These are phyloP conservation scores for Medicago ruthenica DNA, from an alignment of 306 rosid genomes.

Conservation along the genomic window DNA sequence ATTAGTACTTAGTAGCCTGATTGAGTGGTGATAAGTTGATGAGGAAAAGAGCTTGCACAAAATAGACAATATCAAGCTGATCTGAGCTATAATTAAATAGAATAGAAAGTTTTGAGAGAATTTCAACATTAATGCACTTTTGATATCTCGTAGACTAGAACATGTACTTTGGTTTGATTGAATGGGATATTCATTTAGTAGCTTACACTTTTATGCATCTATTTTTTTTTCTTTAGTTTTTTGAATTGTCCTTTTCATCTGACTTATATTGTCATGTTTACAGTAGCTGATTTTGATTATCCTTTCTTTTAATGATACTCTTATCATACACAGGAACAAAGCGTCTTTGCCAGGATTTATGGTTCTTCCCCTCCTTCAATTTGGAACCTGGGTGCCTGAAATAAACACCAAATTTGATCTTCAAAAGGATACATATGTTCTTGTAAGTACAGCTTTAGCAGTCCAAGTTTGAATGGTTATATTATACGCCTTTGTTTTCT, in stretches of 20 bases:
- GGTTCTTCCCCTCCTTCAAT: slow-evolving; percentile 86
- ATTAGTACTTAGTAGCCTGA: no score
- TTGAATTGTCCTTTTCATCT: slow-evolving; percentile 28
- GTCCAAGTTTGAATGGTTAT: no score
- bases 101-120: no score
- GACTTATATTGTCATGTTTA: no score
- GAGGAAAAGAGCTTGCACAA: no score
- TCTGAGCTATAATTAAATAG: no score
- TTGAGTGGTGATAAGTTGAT: no score
- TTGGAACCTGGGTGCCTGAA: slow-evolving; percentile 94
- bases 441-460: slow-evolving; percentile 55
- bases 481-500: slow-evolving; percentile 1
- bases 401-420: slow-evolving; percentile 70
- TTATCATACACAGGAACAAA: slow-evolving; percentile 62
- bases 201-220: slow-evolving; percentile 24
- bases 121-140: no score
- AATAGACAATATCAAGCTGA: no score
- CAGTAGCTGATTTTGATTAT: slow-evolving; percentile 26
- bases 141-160: no score
- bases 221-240: slow-evolving; percentile 28
- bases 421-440: slow-evolving; percentile 75
- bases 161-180: no score
- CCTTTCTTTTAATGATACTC: slow-evolving; percentile 33
- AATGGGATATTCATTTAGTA: no score
- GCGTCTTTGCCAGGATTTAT: slow-evolving; percentile 87